Conservation (phyloP, 352 stramenopile species). For the Phytopythium oedochilum region DNA sequence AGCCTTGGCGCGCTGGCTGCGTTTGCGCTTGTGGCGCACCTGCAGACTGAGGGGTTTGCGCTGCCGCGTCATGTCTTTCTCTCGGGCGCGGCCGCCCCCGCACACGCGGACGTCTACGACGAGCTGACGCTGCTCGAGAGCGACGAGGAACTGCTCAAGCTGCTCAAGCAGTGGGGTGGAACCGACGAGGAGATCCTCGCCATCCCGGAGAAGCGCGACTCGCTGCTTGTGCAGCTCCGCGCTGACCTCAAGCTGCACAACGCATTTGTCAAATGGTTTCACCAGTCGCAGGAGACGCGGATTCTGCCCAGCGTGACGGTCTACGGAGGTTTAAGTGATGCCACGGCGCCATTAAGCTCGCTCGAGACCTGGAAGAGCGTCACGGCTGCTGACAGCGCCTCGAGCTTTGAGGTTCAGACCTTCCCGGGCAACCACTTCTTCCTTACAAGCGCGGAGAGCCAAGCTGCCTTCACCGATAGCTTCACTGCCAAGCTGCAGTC, state of each 20-base stretch:
- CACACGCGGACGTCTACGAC: slow-evolving; percentile 30
- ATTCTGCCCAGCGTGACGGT: slow-evolving; percentile 38
- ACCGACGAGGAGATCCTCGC: slow-evolving; percentile 54
- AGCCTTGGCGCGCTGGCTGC: slow-evolving; percentile 60
- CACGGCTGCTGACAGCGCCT: slow-evolving; percentile 6
- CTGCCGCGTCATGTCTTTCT: slow-evolving; percentile 58
- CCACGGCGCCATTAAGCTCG: slow-evolving; percentile 23
- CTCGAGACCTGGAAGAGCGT: slow-evolving; percentile 34
- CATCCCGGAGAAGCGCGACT: slow-evolving; percentile 29
- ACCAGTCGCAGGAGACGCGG: slow-evolving; percentile 13
- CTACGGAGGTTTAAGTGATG: slow-evolving; percentile 46
- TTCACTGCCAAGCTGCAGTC: slow-evolving; percentile 34
- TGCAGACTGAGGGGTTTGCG: slow-evolving; percentile 39
- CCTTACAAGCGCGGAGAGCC: slow-evolving; percentile 27
- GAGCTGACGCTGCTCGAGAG: slow-evolving; percentile 15
- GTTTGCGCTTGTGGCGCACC: slow-evolving; percentile 41
- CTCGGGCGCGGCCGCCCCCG: slow-evolving; percentile 34
- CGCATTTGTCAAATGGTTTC: slow-evolving; percentile 34
- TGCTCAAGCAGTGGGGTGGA: slow-evolving; percentile 52
- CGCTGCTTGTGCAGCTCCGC: slow-evolving; percentile 31
- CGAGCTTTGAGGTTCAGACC: slow-evolving; percentile 28
- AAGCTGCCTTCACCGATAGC: slow-evolving; percentile 25
- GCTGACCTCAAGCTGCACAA: slow-evolving; percentile 54
- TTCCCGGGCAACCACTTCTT: slow-evolving; percentile 68
- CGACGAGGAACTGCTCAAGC: slow-evolving; percentile 32